Evolutionary conservation across 495 filamentous ascomycete species (phyloP), one percentile per base, ranked within the genome.

Genomic region (Tricharina praecox): DNA sequence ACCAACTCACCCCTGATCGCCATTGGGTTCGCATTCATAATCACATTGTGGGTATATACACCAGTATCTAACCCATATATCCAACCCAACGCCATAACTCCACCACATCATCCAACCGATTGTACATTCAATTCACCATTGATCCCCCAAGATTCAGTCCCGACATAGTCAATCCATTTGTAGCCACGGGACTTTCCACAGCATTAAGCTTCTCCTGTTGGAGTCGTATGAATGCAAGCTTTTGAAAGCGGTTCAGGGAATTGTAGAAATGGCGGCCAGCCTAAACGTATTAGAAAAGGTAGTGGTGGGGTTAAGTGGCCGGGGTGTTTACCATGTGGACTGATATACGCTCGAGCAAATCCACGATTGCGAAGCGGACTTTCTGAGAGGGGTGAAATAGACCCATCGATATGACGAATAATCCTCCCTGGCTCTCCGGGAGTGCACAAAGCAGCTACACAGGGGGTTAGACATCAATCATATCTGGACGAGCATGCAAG

Each of bases 181-280:
- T 54, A 18, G 19, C 37, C 25, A 49, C 38, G 34, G 56, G 52
- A 36, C 52, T 60, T 36, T 60, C 57, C 18, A 40, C 49, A 18
- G 41, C 50, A 21, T 53, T 55, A 19, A 37, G 71, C 5, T 68
- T 70, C 47, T 82, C 80, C n/a, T 75, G 68, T 54, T 72, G 73
- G 42, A 84, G 75, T 5, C 81, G 68, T 51, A 74, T 69, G 51
- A 75, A 83, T 11, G 78, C 87, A 49, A 92, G 62, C 66, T 88
- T 94, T 50, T 86, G 77, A 54, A 94, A 99, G 48, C 85, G 70
- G 47, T 83, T 87, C 37, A 99, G 63, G 18, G 74, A 74, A 50
- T 72, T 74, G 84, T 88, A 99, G 70, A 90, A 96, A 62, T 94
- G 86, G 49, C 82, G 75, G 1, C 90, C 90, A 23, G 85, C 90